Base-by-base conservation (phyloP, 768 basidiomycete species). In the Naganishia onofrii region DNA sequence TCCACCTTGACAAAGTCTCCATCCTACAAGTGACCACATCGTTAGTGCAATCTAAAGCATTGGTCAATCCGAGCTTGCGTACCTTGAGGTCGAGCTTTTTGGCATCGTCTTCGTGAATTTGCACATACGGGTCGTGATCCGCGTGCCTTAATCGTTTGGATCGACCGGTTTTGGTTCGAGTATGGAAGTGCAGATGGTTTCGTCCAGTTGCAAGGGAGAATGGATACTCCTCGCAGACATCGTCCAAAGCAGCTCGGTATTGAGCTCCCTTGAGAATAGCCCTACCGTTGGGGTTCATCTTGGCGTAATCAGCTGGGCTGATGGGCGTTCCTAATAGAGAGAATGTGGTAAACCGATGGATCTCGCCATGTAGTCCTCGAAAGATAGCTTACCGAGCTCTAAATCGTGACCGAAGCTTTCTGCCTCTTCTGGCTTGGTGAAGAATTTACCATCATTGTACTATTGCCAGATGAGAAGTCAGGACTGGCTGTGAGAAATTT, bases 111-210 rank as follows among this genome's bases (percentile, higher is more conserved):
- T 67, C 60, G n/a, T 68, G 57, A 29, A 75, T 63, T 44, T 75
- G 72, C 46, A 72, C 57, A 38, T 69, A 75, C 6, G 60, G 55
- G 23, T 75, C 73, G 8, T 71, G 72, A 21, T 68, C 69, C 7
- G 74, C 74, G 8, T 73, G 66, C 23, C 73, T 38, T 51, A 75
- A 65, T 34, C 67, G 57, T 51, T 71, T 69, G 10, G 66, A 68
- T 64, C 74, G 65, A 2, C 72, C 72, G 0, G 74, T 75, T 66
- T 75, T 75, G 28, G 74, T 73, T 32, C 74, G 58, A 2, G 74
- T 72, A 55, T 70, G 72, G 71, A 73, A 73, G 51, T 70, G 71
- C 31, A 60, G 67, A 58, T 66, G 55, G 54, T 67, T 69, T 15
- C 74, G 67, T 17, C 74, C 74, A 51, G 69, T 72, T 19, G 53